Evolutionary conservation across 768 basidiomycete genomes (phyloP).

Genomic region (Boletus patriciae): DNA sequence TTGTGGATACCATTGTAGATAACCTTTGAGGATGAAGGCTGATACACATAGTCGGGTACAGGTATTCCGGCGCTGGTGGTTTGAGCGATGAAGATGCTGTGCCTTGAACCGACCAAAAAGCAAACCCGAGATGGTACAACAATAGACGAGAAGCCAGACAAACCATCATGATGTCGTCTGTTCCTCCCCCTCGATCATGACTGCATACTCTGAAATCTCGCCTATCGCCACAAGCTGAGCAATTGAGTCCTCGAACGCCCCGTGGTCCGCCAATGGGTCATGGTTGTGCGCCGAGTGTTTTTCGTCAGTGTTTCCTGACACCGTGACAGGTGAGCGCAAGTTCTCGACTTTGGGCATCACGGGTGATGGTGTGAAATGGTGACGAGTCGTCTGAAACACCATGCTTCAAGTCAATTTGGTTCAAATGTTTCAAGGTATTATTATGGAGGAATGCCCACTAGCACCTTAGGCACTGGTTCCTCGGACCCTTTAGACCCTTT

Average conservation of each 20-base stretch:
- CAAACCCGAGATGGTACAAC: slow-evolving; percentile 73
- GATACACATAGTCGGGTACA: too few relatives aligned
- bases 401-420: neutral
- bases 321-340: neutral
- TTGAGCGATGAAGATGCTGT: too few relatives aligned
- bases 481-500: too few relatives aligned
- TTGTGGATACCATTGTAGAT: too few relatives aligned
- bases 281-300: neutral
- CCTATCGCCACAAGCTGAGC: slow-evolving; percentile 28
- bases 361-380: neutral
- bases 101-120: slow-evolving; percentile 59
- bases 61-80: too few relatives aligned
- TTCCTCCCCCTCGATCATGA: slow-evolving; percentile 67
- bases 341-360: slow-evolving; percentile 1
- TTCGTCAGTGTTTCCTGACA: slow-evolving; percentile 1
- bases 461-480: too few relatives aligned
- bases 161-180: slow-evolving; percentile 69
- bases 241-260: slow-evolving; percentile 18
- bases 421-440: too few relatives aligned
- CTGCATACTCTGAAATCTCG: slow-evolving; percentile 59
- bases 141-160: slow-evolving; percentile 73
- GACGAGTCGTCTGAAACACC: neutral
- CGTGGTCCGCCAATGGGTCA: neutral
- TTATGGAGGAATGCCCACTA: too few relatives aligned
- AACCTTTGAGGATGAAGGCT: too few relatives aligned